phyloP scores from a whole-genome alignment of 768 basidiomycete species.

The Albatrellus ellisii region DNA sequence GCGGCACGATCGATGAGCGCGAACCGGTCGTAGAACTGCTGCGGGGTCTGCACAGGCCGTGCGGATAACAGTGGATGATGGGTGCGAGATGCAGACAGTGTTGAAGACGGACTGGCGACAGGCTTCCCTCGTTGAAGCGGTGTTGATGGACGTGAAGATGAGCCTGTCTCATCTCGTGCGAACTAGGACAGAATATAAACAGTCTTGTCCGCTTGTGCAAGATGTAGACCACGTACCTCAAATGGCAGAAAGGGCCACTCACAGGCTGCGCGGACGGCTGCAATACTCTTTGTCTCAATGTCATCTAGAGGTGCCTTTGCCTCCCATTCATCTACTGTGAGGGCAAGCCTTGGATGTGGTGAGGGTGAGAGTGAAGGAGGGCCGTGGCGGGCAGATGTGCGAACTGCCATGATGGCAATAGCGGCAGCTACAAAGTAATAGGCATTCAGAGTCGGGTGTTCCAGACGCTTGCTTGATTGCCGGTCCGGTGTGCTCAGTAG shows the following conservation, averaged over 20 bases:
- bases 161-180: slow-evolving; percentile 23
- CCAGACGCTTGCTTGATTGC: too few species aligned
- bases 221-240: slow-evolving; percentile 46
- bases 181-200: too few species aligned
- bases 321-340: slow-evolving; percentile 90
- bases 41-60: slow-evolving; percentile 75
- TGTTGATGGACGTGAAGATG: slow-evolving; percentile 34
- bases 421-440: too few species aligned
- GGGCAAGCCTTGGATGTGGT: slow-evolving; percentile 27
- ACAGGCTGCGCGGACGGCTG: slow-evolving; percentile 43
- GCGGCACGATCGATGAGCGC: slow-evolving; percentile 80
- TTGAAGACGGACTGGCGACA: slow-evolving; percentile 19
- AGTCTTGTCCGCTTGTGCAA: too few species aligned
- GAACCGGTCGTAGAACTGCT: slow-evolving; percentile 98
- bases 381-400: too few species aligned
- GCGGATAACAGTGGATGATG: slow-evolving; percentile 56
- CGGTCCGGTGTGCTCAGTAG: too few species aligned
- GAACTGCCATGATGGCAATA: too few species aligned
- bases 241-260: slow-evolving; percentile 49
- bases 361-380: too few species aligned
- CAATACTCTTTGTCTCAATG: slow-evolving; percentile 51
- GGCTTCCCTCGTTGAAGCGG: slow-evolving; percentile 19
- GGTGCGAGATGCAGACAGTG: slow-evolving; percentile 5
- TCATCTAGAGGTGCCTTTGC: slow-evolving; percentile 65
- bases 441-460: too few species aligned